These are phyloP conservation scores for Alternaria rosae DNA, from an alignment of 2,329 filamentous ascomycete species.

Conservation along the genomic window DNA sequence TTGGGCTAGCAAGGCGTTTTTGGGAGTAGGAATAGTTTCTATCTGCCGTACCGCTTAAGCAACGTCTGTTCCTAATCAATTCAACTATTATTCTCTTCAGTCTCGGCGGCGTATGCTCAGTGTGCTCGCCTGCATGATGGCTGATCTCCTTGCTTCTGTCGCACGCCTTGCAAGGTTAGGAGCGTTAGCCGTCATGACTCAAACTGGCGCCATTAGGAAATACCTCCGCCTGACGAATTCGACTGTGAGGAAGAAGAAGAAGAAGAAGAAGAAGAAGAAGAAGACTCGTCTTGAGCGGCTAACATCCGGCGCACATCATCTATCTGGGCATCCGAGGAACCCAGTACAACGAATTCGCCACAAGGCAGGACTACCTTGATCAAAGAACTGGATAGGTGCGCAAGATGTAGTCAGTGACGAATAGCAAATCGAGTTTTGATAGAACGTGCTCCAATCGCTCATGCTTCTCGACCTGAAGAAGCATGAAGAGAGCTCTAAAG, in stretches of 20 bases:
- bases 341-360: background rate
- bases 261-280: background rate
- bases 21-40: background rate
- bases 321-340: background rate
- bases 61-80: background rate
- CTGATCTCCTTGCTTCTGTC: background rate
- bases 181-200: background rate
- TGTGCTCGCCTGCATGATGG: background rate
- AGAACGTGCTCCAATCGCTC: background rate
- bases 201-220: no score
- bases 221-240: background rate
- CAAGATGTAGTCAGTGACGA: background rate
- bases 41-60: background rate
- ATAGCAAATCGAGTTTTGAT: background rate
- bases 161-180: background rate
- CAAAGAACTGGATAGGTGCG: rapidly evolving
- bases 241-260: background rate
- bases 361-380: background rate
- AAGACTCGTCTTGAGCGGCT: background rate
- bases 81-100: background rate
- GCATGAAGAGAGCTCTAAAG: background rate
- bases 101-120: background rate
- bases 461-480: background rate
- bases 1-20: background rate
- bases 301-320: rapidly evolving